These are phyloP conservation scores for Spiromastix sp. DNA, from an alignment of 2,329 filamentous ascomycete species.

Conservation along the genomic window DNA sequence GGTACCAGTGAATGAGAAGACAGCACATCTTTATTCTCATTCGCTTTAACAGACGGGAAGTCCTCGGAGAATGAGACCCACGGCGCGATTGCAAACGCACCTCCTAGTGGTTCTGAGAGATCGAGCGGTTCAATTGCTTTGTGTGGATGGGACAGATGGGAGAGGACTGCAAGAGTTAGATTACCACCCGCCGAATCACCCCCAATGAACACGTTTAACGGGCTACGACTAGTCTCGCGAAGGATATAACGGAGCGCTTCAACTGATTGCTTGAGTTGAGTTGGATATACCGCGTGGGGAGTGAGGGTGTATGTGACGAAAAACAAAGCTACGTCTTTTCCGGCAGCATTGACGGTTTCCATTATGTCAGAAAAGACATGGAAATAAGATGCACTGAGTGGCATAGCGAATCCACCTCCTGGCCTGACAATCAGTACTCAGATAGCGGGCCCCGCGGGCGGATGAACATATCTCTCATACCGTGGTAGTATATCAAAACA, in stretches of 20 bases:
- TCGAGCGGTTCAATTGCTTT: conserved; percentile 36
- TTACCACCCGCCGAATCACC: conserved; percentile 38
- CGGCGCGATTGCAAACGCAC: conserved; percentile 45
- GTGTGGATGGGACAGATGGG: conserved; percentile 44
- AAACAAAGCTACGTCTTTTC: conserved; percentile 40
- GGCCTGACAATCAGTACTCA: neutral
- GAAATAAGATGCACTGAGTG: conserved; percentile 38
- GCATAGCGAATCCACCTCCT: conserved; percentile 48
- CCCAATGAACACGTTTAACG: conserved; percentile 28
- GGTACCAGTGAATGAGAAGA: conserved; percentile 26
- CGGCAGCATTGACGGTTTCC: conserved; percentile 29
- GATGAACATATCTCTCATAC: conserved; percentile 13
- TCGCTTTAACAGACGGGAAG: conserved; percentile 32
- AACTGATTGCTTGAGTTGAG: conserved; percentile 33
- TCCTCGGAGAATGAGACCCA: conserved; percentile 46
- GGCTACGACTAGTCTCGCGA: conserved; percentile 20
- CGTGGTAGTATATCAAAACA: conserved; percentile 29
- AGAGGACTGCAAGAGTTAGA: conserved; percentile 28
- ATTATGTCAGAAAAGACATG: conserved; percentile 38
- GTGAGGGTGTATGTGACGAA: conserved; percentile 51
- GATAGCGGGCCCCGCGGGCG: neutral
- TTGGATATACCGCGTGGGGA: conserved; percentile 33
- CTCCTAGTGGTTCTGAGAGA: conserved; percentile 36
- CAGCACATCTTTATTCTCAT: conserved; percentile 44
- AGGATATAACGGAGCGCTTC: conserved; percentile 31